phyloP scores from a whole-genome alignment of 176 grass and related monocot species.

The Hsuehochloa calcarea region DNA sequence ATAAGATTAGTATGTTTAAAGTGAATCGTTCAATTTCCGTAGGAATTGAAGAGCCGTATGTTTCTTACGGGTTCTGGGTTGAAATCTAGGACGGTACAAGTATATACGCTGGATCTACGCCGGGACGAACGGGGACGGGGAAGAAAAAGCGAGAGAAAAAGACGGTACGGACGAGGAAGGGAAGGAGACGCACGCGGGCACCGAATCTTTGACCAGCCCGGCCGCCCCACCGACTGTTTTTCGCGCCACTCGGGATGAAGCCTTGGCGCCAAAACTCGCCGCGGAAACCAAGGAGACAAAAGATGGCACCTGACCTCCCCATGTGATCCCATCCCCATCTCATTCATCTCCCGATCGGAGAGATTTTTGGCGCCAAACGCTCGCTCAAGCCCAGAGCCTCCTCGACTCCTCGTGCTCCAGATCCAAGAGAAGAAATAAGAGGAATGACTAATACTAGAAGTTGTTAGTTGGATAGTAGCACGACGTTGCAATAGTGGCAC shows the following conservation, averaged over 20 bases:
- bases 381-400: not conserved
- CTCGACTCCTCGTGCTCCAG: not conserved
- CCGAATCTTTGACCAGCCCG: not conserved
- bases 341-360: not conserved
- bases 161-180: not conserved
- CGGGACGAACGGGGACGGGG: not conserved
- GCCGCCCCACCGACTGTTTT: not conserved
- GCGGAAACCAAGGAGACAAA: not conserved
- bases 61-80: no score
- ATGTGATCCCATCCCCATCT: not conserved
- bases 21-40: not conserved
- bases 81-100: not conserved
- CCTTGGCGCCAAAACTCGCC: constrained; percentile 19
- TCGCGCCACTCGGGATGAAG: constrained; percentile 1
- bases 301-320: not conserved
- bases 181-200: not conserved
- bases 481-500: no score
- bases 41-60: no score
- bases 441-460: not conserved
- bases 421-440: not conserved
- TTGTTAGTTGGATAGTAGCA: no score
- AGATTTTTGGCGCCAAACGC: constrained; percentile 1
- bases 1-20: not conserved
- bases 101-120: no score
- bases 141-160: not conserved